phyloP scores from a whole-genome alignment of 2,329 filamentous ascomycete genomes.

The Biscogniauxia mediterranea region DNA sequence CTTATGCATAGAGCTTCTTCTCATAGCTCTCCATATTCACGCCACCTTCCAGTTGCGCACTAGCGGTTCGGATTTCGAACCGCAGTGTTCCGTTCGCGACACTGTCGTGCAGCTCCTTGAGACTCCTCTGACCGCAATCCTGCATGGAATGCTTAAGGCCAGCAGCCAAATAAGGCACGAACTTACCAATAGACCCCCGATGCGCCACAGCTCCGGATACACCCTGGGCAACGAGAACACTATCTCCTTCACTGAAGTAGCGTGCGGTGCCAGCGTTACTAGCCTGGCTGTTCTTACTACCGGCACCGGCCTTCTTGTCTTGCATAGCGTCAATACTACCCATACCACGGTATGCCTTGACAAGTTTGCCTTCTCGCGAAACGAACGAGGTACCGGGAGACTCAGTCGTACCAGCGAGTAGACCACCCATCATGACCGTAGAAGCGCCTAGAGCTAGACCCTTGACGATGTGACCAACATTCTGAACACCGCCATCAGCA shows the following conservation, averaged over 20 bases:
- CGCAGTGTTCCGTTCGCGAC: slow-evolving; percentile 74
- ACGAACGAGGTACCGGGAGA: slow-evolving; percentile 97
- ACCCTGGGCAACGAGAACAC: slow-evolving; percentile 92
- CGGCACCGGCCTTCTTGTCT: slow-evolving; percentile 88
- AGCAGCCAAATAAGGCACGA: slow-evolving; percentile 91
- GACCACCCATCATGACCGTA: slow-evolving; percentile 98
- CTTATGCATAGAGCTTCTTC: slow-evolving; percentile 96
- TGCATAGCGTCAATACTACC: slow-evolving; percentile 99
- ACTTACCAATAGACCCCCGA: slow-evolving; percentile 85
- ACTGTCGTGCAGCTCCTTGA: slow-evolving; percentile 71
- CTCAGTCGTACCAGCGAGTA: slow-evolving; percentile 94
- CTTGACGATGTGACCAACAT: slow-evolving; percentile 98
- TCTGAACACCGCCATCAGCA: slow-evolving; percentile 96
- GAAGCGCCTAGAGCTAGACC: slow-evolving; percentile 90
- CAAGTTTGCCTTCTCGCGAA: slow-evolving; percentile 92
- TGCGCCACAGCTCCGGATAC: slow-evolving; percentile 85
- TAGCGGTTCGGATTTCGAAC: slow-evolving; percentile 92
- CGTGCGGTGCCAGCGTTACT: slow-evolving; percentile 94
- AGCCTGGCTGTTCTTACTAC: slow-evolving; percentile 69
- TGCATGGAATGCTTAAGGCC: slow-evolving; percentile 97
- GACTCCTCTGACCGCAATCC: slow-evolving; percentile 84
- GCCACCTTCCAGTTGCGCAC: slow-evolving; percentile 93
- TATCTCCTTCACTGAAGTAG: slow-evolving; percentile 97
- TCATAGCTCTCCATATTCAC: slow-evolving; percentile 99
- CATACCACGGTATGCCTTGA: slow-evolving; percentile 99